phyloP scores from a whole-genome alignment of 164 flowering plant genomes.

The Piper longum region DNA sequence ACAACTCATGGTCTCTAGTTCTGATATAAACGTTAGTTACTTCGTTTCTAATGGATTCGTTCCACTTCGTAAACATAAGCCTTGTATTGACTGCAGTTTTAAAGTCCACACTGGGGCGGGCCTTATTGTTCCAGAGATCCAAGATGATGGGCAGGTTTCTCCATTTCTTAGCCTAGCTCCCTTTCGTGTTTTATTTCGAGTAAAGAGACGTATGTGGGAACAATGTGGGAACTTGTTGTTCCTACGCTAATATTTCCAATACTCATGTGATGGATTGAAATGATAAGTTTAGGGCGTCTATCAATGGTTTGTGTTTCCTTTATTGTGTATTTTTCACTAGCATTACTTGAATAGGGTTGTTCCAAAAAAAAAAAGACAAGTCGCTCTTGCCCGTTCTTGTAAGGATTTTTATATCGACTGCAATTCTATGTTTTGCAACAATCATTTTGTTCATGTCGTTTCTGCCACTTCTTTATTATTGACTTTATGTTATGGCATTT shows the following conservation, averaged over 20 bases:
- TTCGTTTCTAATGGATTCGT: too few relatives aligned
- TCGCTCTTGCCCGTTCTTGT: too few relatives aligned
- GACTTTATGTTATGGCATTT: conserved; percentile 2
- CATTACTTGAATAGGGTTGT: too few relatives aligned
- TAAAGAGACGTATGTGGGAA: neutral
- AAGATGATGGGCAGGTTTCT: conserved; percentile 72
- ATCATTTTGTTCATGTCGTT: neutral
- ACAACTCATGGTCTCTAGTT: neutral
- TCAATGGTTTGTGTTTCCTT: too few relatives aligned
- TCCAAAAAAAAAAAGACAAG: too few relatives aligned
- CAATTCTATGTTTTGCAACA: neutral
- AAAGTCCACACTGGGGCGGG: conserved; percentile 96
- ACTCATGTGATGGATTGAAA: too few relatives aligned
- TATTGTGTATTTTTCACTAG: too few relatives aligned
- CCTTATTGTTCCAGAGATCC: conserved; percentile 80
- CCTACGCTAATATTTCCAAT: too few relatives aligned
- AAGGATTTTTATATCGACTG: neutral
- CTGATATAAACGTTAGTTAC: too few relatives aligned
- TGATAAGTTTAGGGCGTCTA: too few relatives aligned
- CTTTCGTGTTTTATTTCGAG: neutral
- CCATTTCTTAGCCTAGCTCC: neutral
- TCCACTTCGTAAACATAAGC: neutral
- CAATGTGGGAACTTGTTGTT: neutral
- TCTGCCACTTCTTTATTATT: neutral
- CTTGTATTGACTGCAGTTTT: conserved; percentile 40